Evolutionary conservation across 1,139 yeast species (phyloP).

Genomic region (Suhomyces atakaporum): DNA sequence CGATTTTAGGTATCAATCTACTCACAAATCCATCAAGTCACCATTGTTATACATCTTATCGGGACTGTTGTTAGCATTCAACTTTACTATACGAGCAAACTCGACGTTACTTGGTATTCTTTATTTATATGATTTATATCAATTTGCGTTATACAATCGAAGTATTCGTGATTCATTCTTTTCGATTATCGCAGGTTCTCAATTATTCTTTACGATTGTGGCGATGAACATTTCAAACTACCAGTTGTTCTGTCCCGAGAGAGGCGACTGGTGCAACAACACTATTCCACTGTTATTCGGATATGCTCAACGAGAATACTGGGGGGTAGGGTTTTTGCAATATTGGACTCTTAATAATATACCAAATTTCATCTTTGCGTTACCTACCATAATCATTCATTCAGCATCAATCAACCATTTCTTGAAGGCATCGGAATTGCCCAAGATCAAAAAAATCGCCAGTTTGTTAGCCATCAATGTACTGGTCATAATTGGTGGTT

Average conservation of each 20-base stretch:
- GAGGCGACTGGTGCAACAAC: constrained; percentile 75
- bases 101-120: constrained; percentile 70
- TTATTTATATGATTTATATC: constrained; percentile 58
- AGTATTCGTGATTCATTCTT: constrained; percentile 20
- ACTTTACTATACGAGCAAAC: constrained; percentile 73
- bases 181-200: constrained; percentile 55
- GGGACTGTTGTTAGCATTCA: constrained; percentile 58
- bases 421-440: constrained; percentile 29
- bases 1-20: constrained; percentile 17
- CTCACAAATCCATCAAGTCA: constrained; percentile 14
- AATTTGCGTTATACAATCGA: constrained; percentile 21
- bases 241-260: constrained; percentile 54
- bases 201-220: constrained; percentile 50
- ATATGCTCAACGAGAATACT: constrained; percentile 78
- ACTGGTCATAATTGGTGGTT: constrained; percentile 50
- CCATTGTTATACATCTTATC: constrained; percentile 45
- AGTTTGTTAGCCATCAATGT: constrained; percentile 40
- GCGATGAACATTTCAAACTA: constrained; percentile 57
- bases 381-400: constrained; percentile 59
- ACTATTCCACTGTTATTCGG: constrained; percentile 62
- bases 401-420: constrained; percentile 34
- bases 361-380: constrained; percentile 80
- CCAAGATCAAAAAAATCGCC: constrained; percentile 32
- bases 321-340: constrained; percentile 78
- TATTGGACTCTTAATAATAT: constrained; percentile 83